Base-by-base conservation (phyloP, 345 rosid species). In the Theobroma cacao region DNA sequence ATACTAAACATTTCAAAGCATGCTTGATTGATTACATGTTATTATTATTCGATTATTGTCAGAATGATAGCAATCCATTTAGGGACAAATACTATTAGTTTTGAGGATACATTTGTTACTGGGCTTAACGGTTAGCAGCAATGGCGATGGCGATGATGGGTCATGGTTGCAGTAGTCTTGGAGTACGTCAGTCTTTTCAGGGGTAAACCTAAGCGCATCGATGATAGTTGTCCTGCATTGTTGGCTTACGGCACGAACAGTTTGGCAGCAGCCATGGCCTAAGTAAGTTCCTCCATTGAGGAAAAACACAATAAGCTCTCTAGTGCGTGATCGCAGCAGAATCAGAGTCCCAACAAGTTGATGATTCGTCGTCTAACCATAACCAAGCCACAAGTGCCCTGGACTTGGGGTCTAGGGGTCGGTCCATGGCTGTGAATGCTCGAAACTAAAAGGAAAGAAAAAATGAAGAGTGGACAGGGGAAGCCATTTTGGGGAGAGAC, bases 201-300 rank as follows among this genome's bases (percentile, higher is more conserved):
- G 9, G 9, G 87, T 86, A 45, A 86, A 85, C 26, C 94, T 90
- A 0, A 88, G 77, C 0, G 85, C 68, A 3, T 41, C 69, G 4
- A 90, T 73, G 80, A 88, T 43, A 48, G 72, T 68, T 18, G 90
- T 88, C 92, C 91, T 87, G 74, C 89, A 85, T 0, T 80, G 83
- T 0, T 79, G 63, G 14, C 58, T 76, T 34, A 87, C 78, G 26
- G 74, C 80, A 31, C 82, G 70, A 4, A 90, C 78, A 33, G 87
- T 90, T 7, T 60, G 53, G 75, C 92, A 88, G n/a, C 89, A 88
- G 22, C 78, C 56, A 0, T 77, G 80, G 4, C 90, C 90, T 15
- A 88, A 36, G 53, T 77, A 74, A 4, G 87, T 80, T 56, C 87
- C 89, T 0, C 90, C 91, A 22, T 85, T 85, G 56, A 90, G 67